Conservation (phyloP, 2,329 filamentous ascomycete species). For the Botrytis pseudocinerea region DNA sequence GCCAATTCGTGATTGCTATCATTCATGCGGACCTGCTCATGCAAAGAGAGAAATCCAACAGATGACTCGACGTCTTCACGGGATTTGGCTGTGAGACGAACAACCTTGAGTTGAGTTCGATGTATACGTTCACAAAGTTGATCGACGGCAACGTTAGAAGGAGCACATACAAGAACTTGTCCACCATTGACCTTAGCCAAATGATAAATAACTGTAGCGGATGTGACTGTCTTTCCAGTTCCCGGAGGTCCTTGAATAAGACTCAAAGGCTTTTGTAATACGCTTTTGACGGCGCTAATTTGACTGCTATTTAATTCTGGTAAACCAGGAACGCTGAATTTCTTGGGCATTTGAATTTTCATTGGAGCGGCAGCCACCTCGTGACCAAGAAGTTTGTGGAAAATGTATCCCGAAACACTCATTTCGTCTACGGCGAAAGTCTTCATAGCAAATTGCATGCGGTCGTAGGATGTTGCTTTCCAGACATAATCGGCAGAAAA, state of each 20-base stretch:
- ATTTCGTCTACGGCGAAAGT: conserved; percentile 97
- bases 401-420: conserved; percentile 98
- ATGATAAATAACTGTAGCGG: conserved; percentile 97
- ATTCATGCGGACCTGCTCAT: conserved; percentile 96
- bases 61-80: conserved; percentile 98
- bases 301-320: conserved; percentile 95
- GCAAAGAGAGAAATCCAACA: conserved; percentile 90
- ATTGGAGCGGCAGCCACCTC: conserved; percentile 92
- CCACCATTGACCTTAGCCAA: conserved; percentile 92
- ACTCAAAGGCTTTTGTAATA: conserved; percentile 88
- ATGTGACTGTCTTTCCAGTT: conserved; percentile 98
- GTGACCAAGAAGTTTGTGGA: conserved; percentile 92
- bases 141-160: conserved; percentile 97
- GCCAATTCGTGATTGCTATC: conserved; percentile 92
- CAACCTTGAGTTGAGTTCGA: conserved; percentile 90
- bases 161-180: conserved; percentile 93
- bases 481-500: conserved; percentile 99
- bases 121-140: conserved; percentile 98
- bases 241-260: conserved; percentile 96
- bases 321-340: conserved; percentile 91
- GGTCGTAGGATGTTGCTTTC: conserved; percentile 99
- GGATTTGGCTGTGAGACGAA: conserved; percentile 97
- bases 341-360: conserved; percentile 94
- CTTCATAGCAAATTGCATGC: conserved; percentile 99
- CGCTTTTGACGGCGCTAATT: conserved; percentile 93